phyloP scores from a whole-genome alignment of 106 monocot species.

The Dioscorea alata region DNA sequence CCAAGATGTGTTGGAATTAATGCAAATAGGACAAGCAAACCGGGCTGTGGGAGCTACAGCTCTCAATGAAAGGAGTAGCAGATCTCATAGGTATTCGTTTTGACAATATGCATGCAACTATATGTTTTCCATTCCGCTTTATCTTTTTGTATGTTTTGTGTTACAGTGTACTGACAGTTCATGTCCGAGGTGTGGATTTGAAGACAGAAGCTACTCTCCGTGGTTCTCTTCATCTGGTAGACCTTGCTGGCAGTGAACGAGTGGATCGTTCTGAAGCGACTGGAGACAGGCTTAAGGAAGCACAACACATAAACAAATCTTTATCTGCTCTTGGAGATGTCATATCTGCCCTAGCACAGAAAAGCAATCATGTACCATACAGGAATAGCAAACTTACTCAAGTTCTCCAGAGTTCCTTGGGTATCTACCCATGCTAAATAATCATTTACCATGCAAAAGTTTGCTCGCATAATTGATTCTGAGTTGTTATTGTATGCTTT shows the following conservation, averaged over 20 bases:
- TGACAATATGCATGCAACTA: background rate
- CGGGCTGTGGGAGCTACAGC: conserved; percentile 92
- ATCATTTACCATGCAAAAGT: background rate
- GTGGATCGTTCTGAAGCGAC: conserved; percentile 89
- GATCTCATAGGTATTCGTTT: conserved; percentile 73
- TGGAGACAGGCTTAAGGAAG: conserved; percentile 90
- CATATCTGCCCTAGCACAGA: conserved; percentile 87
- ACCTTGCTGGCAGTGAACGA: conserved; percentile 97
- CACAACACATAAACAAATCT: conserved; percentile 94
- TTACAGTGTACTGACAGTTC: conserved; percentile 80
- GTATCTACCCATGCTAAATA: conserved; percentile 17
- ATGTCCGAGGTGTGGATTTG: conserved; percentile 73
- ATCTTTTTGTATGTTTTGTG: background rate
- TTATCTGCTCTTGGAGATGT: conserved; percentile 94
- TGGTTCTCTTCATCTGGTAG: conserved; percentile 84
- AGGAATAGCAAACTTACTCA: conserved; percentile 98
- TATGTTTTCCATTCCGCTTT: background rate
- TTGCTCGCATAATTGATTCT: background rate
- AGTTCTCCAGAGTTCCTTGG: conserved; percentile 94
- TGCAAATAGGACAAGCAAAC: conserved; percentile 76
- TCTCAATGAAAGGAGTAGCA: conserved; percentile 93
- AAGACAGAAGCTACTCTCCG: conserved; percentile 67
- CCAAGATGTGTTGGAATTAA: conserved; percentile 72
- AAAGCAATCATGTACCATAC: conserved; percentile 85
- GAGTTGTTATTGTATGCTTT: background rate